Evolutionary conservation across 768 basidiomycete species (phyloP).

Genomic region (Leccinellum albellum): DNA sequence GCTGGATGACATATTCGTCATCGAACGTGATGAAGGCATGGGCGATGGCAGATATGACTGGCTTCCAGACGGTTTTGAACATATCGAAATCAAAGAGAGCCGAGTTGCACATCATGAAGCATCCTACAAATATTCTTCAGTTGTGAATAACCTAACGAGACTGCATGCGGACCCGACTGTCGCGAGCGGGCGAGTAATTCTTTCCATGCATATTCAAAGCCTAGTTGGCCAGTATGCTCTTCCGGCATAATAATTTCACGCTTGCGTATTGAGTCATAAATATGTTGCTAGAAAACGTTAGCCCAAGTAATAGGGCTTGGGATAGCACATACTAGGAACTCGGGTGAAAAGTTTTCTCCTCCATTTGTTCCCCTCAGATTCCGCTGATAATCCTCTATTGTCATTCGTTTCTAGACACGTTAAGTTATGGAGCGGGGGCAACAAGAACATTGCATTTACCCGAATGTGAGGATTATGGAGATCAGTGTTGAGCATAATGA

Average conservation of each 20-base stretch:
- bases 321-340: slow-evolving; percentile 65
- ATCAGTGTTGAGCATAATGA: slow-evolving; percentile 99
- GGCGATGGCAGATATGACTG: slow-evolving; percentile 89
- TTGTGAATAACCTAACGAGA: slow-evolving; percentile 1
- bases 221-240: slow-evolving; percentile 93
- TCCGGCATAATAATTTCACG: slow-evolving; percentile 96
- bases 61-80: slow-evolving; percentile 92
- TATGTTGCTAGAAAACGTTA: slow-evolving; percentile 56
- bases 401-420: slow-evolving; percentile 81
- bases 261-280: slow-evolving; percentile 93
- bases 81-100: slow-evolving; percentile 83
- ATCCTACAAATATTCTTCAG: slow-evolving; percentile 47
- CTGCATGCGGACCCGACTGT: slow-evolving; percentile 58
- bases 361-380: slow-evolving; percentile 94
- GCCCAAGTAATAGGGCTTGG: neutral
- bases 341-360: slow-evolving; percentile 73
- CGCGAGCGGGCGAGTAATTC: slow-evolving; percentile 81
- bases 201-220: slow-evolving; percentile 99
- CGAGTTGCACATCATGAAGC: slow-evolving; percentile 70
- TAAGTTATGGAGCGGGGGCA: slow-evolving; percentile 1
- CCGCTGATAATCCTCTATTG: slow-evolving; percentile 87
- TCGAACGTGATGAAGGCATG: slow-evolving; percentile 95
- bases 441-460: slow-evolving; percentile 41
- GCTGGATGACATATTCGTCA: slow-evolving; percentile 95
- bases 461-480: slow-evolving; percentile 91